Evolutionary conservation across 129 eudicot species (phyloP), one percentile per base, ranked within the genome.

Genomic region (Calendula officinalis): DNA sequence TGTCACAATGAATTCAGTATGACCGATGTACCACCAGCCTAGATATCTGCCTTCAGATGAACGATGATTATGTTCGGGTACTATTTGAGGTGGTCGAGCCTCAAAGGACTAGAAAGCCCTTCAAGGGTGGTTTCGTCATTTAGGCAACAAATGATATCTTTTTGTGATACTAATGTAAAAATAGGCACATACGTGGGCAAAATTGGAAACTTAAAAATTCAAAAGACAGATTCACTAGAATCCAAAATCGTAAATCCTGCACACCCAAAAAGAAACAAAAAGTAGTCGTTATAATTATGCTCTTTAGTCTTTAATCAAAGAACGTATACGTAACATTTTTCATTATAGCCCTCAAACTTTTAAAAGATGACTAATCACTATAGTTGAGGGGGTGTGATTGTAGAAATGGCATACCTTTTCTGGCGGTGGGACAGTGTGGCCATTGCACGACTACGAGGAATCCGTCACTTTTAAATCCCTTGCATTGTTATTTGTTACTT

Each of bases 261-360:
- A 17, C 58, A 17, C 58, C 58, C 58, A 52, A 52, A 45, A 22
- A 27, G 58, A 34, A 27, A 27, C 9, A 52, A 9, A 52, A 52
- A 52, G 38, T 4, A 52, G 58, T 6, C 58, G 37, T 52, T 52
- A 10, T 52, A 22, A 17, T 16, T 52, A 22, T 22, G 36, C 36
- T 17, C 57, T 15, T 12, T 22, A 52, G 3, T 17, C 57, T 15
- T 12, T 22, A 52, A 8, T 15, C 58, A 52, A 27, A 52, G 8
- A 7, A 8, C 14, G 12, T 27, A 11, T 27, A 52, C 58, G 27
- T 4, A 4, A 52, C 9, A 52, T 52, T 27, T 45, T 9, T 22
- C 11, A 1, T 15, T 52, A 27, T 15, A 9, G 0, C 1, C 5
- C 0, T 10, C 11, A 30, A 27, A 0, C 2, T 52, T 52, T 3